These are phyloP conservation scores for Kodamaea neixiangensis DNA, from an alignment of 805 yeast species.

Conservation along the genomic window DNA sequence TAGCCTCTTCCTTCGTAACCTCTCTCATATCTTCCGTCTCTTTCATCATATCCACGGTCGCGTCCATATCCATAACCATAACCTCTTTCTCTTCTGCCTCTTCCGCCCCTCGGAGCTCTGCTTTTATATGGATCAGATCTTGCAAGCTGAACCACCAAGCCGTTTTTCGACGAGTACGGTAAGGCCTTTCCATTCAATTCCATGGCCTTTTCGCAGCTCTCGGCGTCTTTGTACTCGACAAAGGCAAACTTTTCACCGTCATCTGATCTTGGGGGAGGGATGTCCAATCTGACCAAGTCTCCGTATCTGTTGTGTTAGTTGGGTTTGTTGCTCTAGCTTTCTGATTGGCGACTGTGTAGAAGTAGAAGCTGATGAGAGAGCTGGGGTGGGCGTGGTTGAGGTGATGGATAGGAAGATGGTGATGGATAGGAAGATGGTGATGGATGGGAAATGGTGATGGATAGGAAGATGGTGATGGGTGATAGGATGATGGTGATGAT, in stretches of 20 bases:
- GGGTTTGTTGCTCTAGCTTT: background rate
- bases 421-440: too few relatives aligned
- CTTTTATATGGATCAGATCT: constrained; percentile 52
- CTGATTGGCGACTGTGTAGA: constrained; percentile 3
- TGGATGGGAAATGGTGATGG: too few relatives aligned
- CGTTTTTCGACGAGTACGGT: constrained; percentile 41
- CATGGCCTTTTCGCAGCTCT: constrained; percentile 57
- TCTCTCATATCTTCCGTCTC: background rate
- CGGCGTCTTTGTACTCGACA: constrained; percentile 55
- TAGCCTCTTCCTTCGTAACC: background rate
- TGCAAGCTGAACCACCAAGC: constrained; percentile 56
- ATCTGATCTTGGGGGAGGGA: constrained; percentile 62
- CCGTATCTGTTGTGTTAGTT: constrained; percentile 46
- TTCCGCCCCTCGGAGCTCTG: constrained; percentile 29
- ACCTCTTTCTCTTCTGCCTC: background rate
- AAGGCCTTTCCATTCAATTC: constrained; percentile 48
- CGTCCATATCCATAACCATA: background rate
- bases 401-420: too few relatives aligned
- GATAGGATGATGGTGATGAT: too few relatives aligned
- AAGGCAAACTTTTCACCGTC: constrained; percentile 65
- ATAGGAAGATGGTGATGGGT: too few relatives aligned
- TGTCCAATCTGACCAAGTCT: constrained; percentile 56
- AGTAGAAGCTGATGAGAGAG: constrained; percentile 7
- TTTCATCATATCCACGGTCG: too few relatives aligned
- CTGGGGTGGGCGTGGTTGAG: constrained; percentile 7